Base-by-base conservation (phyloP, 805 yeast genomes). In the Ogataea thermomethanolica region DNA sequence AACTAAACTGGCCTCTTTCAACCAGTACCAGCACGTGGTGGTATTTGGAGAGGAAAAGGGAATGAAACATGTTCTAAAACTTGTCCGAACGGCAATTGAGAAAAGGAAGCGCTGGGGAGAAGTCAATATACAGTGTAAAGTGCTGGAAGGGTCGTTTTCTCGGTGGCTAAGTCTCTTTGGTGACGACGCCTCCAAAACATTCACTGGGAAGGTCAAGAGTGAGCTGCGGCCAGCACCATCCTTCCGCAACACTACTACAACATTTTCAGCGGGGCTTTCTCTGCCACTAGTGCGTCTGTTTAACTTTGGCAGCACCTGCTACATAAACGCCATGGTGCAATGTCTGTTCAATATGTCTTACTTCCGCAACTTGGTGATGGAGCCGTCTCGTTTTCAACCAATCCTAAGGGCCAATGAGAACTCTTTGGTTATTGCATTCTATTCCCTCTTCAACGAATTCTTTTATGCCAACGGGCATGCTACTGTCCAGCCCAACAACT, bases 271-370 rank as follows among this genome's bases (percentile, higher is more conserved):
- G 7, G 35, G 26, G 8, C 11, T 30, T 8, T 25, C 38, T 8
- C 42, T 41, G 8, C 62, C 61, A 1, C 26, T 55, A 14, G 55
- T 59, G 4, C 41, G 90, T 0, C 59, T 84, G 37, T 65, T 74
- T 44, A 84, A 84, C 54, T 66, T 75, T 61, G 88, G 89, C 0
- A 80, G 81, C 29, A 81, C 90, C 0, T 84, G 95, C 52, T 84
- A 84, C 55, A 78, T 84, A 42, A 84, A 84, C 54, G 76, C 84
- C 55, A 79, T 84, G 67, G 56, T 84, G 9, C 95, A 84, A 57
- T 73, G 87, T 46, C 56, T 84, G 6, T 81, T 81, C 59, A 83
- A 79, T 2, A 58, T 81, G 0, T 49, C 61, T 0, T 53, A 56
- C 17, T 78, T 84, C 50, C 66, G 79, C 39, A 56, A 64, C 3